A percentile compares a stretch with the other conserved stretches of the same genome.
Evolutionary conservation across 2,329 filamentous ascomycete genomes (phyloP).

Genomic region (Hymenoscyphus scutula): DNA sequence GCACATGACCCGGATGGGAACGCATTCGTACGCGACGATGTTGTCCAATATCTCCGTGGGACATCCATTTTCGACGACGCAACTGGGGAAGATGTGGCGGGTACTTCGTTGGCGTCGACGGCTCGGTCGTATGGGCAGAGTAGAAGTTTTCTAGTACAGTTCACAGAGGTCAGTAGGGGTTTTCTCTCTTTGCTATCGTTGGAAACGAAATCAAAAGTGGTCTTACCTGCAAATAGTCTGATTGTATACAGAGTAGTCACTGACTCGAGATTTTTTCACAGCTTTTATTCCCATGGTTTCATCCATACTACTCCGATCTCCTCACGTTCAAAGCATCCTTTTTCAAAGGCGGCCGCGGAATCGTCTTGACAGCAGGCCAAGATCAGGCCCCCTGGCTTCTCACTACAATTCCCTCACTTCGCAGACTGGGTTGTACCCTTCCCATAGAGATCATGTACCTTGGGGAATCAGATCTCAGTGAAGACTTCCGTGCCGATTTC

Average conservation of each 20-base stretch:
- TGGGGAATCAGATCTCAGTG: not conserved
- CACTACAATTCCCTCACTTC: not conserved
- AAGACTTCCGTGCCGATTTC: not conserved
- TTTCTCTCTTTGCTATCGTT: too few relatives aligned
- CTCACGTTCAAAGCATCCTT: not conserved
- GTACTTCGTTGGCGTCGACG: not conserved
- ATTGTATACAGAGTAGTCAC: not conserved
- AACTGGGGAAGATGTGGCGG: not conserved
- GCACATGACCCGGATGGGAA: not conserved
- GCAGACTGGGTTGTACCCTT: not conserved
- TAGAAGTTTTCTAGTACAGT: not conserved
- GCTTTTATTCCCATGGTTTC: constrained; percentile 1
- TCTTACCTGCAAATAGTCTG: too few relatives aligned
- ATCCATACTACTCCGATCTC: not conserved
- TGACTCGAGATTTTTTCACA: not conserved
- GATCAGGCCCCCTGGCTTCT: not conserved
- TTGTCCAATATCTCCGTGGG: not conserved
- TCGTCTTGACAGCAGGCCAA: not conserved
- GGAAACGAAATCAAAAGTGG: too few relatives aligned
- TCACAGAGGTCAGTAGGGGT: constrained; percentile 2
- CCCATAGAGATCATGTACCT: not conserved
- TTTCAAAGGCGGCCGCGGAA: not conserved
- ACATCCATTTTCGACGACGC: not conserved
- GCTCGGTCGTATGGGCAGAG: not conserved
- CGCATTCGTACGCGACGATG: not conserved